These are phyloP conservation scores for Lecanicillium sp. DNA, from an alignment of 2,329 filamentous ascomycete species.

Conservation along the genomic window DNA sequence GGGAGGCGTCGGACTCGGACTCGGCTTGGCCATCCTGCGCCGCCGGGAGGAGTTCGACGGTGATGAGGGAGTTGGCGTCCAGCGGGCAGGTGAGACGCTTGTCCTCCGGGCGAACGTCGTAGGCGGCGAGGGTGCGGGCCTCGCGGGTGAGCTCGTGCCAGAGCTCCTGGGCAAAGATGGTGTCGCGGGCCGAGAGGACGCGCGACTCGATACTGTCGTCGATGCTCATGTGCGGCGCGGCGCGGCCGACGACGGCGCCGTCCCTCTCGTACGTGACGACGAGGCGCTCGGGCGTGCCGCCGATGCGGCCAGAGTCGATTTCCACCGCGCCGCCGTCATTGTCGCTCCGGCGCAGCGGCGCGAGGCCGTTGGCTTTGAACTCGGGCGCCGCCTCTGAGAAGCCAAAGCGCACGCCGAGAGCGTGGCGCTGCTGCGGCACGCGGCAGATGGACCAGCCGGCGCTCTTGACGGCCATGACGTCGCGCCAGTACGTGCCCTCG, in stretches of 20 bases:
- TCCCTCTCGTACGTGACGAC: constrained; percentile 58
- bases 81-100: constrained; percentile 49
- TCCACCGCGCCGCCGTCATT: constrained; percentile 69
- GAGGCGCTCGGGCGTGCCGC: constrained; percentile 49
- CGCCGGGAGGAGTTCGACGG: constrained; percentile 61
- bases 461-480: constrained; percentile 72
- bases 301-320: constrained; percentile 56
- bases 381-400: constrained; percentile 65
- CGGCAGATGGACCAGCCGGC: constrained; percentile 82
- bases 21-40: constrained; percentile 33
- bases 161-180: constrained; percentile 75
- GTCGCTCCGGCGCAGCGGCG: constrained; percentile 65
- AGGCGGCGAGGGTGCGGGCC: constrained; percentile 62
- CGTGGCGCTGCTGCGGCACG: constrained; percentile 63
- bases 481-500: constrained; percentile 84
- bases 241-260: constrained; percentile 51
- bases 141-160: constrained; percentile 87
- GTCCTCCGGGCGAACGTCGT: constrained; percentile 59
- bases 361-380: constrained; percentile 66
- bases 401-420: constrained; percentile 80
- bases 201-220: constrained; percentile 49
- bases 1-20: constrained; percentile 21
- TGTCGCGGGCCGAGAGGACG: constrained; percentile 69
- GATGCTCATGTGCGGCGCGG: constrained; percentile 39
- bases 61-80: constrained; percentile 43